A percentile compares a stretch with the other conserved stretches of the same genome.
Conservation (phyloP, 495 filamentous ascomycete species). For the Acidiella bohemica region DNA sequence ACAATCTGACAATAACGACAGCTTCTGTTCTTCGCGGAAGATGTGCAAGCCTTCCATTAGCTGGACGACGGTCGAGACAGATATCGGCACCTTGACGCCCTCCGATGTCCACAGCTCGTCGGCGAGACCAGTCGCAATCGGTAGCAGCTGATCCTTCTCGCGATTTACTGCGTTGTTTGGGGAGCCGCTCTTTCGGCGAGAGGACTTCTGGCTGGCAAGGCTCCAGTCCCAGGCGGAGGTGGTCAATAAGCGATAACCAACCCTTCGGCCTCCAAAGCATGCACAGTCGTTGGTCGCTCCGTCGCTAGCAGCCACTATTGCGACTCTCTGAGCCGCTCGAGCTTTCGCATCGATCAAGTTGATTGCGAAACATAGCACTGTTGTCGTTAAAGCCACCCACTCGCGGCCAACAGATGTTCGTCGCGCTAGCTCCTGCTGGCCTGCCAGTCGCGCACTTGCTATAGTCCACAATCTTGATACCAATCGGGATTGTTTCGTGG, state of each 20-base stretch:
- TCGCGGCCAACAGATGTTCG: constrained; percentile 1
- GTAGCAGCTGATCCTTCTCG: constrained; percentile 8
- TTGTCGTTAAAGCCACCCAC: constrained; percentile 9
- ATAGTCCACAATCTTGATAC: constrained; percentile 10
- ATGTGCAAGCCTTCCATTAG: constrained; percentile 71
- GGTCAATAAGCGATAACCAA: background rate
- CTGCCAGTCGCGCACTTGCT: constrained; percentile 7
- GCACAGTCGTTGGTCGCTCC: background rate
- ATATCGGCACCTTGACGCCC: background rate
- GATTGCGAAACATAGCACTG: constrained; percentile 1
- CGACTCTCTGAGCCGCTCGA: constrained; percentile 2
- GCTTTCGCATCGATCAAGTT: constrained; percentile 7
- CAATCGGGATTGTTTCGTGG: background rate
- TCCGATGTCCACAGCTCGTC: background rate
- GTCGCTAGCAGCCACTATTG: constrained; percentile 5
- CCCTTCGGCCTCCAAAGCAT: background rate
- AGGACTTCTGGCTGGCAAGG: background rate
- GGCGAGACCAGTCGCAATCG: constrained; percentile 5
- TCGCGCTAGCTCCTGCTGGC: background rate
- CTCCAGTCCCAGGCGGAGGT: background rate
- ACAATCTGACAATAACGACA: constrained; percentile 51
- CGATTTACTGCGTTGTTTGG: background rate
- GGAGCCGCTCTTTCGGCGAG: background rate
- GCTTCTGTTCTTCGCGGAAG: constrained; percentile 74
- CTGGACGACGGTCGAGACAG: constrained; percentile 19